A percentile compares a stretch with the other conserved stretches of the same genome.
phyloP scores from a whole-genome alignment of 2,329 filamentous ascomycete species.

The Sarocladiaceae sp. region DNA sequence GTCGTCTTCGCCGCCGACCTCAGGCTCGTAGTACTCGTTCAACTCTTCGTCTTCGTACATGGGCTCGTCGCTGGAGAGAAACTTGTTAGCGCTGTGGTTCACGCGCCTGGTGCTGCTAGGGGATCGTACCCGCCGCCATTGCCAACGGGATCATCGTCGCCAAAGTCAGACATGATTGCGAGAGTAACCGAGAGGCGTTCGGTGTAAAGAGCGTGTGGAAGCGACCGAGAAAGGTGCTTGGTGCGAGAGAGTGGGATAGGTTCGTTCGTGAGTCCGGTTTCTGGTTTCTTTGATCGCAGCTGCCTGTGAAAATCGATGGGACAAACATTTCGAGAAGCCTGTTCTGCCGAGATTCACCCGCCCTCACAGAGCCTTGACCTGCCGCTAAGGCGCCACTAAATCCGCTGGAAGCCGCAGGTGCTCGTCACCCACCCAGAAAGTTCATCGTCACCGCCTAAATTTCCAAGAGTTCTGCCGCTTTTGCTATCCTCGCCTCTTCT shows the following conservation, averaged over 20 bases:
- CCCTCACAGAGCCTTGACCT: neutral
- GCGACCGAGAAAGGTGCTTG: neutral
- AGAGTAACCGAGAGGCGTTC: neutral
- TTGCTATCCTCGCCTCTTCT: neutral
- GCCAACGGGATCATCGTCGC: conserved; percentile 53
- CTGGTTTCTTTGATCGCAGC: neutral
- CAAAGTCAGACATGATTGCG: conserved; percentile 64
- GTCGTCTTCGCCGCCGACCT: conserved; percentile 50
- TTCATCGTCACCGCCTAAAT: conserved; percentile 10
- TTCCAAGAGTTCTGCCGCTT: conserved; percentile 5
- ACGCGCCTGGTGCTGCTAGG: conserved; percentile 9
- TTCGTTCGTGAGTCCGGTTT: conserved; percentile 3
- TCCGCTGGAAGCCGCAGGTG: no score
- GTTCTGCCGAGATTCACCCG: conserved; percentile 2
- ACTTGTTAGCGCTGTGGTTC: conserved; percentile 12
- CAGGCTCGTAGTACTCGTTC: conserved; percentile 48
- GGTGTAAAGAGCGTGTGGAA: conserved; percentile 3
- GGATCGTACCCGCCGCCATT: conserved; percentile 49
- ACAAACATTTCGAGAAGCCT: neutral
- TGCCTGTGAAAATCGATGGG: conserved; percentile 5
- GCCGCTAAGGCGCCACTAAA: neutral
- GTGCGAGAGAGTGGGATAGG: neutral
- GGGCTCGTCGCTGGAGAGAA: conserved; percentile 54
- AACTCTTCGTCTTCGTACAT: conserved; percentile 66
- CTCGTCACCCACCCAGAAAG: conserved; percentile 8